phyloP scores from a whole-genome alignment of 2,329 filamentous ascomycete species.

The Fusarium subtropicale region DNA sequence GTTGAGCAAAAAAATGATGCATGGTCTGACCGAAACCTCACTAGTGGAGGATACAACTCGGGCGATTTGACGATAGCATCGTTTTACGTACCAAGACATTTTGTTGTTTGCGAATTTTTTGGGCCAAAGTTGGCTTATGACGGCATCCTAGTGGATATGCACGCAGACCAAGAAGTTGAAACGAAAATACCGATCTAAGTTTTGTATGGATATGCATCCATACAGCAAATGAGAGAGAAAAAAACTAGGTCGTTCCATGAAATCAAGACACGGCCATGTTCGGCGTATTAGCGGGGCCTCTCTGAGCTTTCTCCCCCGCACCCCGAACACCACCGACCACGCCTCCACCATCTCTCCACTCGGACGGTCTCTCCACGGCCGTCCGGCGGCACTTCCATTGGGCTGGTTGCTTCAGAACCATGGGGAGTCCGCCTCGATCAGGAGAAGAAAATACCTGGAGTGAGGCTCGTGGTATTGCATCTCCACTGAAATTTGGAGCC shows the following conservation, averaged over 20 bases:
- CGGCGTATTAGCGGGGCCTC: conserved; percentile 48
- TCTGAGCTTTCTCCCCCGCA: conserved; percentile 43
- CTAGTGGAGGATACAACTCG: conserved; percentile 13
- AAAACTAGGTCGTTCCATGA: conserved; percentile 28
- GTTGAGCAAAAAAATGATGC: conserved; percentile 34
- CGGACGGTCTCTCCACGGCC: conserved; percentile 40
- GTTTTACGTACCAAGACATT: conserved; percentile 8
- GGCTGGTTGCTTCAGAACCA: conserved; percentile 26
- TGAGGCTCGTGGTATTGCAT: conserved; percentile 27
- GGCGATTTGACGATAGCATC: conserved; percentile 29
- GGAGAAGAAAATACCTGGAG: conserved; percentile 28
- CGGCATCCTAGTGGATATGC: conserved; percentile 32
- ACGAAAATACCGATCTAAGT: not conserved
- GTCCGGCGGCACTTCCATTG: conserved; percentile 37
- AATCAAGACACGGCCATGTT: conserved; percentile 35
- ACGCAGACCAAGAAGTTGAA: conserved; percentile 19
- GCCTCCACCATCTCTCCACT: conserved; percentile 38
- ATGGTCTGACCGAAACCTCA: conserved; percentile 42
- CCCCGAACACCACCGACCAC: conserved; percentile 39
- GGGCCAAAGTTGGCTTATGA: conserved; percentile 32
- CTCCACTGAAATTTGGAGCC: conserved; percentile 35
- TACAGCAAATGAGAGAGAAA: conserved; percentile 4
- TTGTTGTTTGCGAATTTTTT: not conserved
- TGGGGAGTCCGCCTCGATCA: conserved; percentile 31
- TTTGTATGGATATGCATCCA: not conserved